Conservation (phyloP, 2,329 filamentous ascomycete species). For the Neonectria coccinea region DNA sequence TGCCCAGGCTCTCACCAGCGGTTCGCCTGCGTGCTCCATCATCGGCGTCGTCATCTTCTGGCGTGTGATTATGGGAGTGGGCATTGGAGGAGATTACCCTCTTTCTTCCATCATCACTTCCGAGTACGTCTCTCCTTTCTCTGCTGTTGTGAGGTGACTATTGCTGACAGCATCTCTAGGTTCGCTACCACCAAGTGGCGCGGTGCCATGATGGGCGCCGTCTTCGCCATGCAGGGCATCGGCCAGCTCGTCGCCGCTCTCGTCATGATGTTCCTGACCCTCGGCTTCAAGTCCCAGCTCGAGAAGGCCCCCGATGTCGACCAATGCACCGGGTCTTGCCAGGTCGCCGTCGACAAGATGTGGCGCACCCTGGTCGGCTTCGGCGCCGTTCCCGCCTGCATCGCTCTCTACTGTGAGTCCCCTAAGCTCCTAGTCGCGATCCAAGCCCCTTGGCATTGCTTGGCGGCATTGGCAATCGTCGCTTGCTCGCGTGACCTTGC, state of each 20-base stretch:
- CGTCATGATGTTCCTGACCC: slow-evolving; percentile 79
- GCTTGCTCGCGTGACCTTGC: background rate
- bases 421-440: background rate
- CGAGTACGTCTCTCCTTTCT: slow-evolving; percentile 63
- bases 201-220: slow-evolving; percentile 87
- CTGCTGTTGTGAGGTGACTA: background rate
- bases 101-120: slow-evolving; percentile 87
- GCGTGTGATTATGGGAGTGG: slow-evolving; percentile 76
- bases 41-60: slow-evolving; percentile 81
- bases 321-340: slow-evolving; percentile 62
- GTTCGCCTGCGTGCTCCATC: slow-evolving; percentile 72
- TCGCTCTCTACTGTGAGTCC: slow-evolving; percentile 77
- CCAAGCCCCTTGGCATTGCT: slow-evolving; percentile 13
- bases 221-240: slow-evolving; percentile 89
- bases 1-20: slow-evolving; percentile 74
- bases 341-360: slow-evolving; percentile 79
- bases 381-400: slow-evolving; percentile 81
- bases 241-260: slow-evolving; percentile 82
- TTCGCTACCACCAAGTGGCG: slow-evolving; percentile 86
- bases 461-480: slow-evolving; percentile 17
- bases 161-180: slow-evolving; percentile 34
- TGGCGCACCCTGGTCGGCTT: slow-evolving; percentile 86
- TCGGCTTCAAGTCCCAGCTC: slow-evolving; percentile 76
- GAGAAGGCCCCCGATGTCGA: slow-evolving; percentile 61
- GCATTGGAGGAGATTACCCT: slow-evolving; percentile 74